phyloP scores from a whole-genome alignment of 2,329 filamentous ascomycete species.

The Coleophoma cylindrospora region DNA sequence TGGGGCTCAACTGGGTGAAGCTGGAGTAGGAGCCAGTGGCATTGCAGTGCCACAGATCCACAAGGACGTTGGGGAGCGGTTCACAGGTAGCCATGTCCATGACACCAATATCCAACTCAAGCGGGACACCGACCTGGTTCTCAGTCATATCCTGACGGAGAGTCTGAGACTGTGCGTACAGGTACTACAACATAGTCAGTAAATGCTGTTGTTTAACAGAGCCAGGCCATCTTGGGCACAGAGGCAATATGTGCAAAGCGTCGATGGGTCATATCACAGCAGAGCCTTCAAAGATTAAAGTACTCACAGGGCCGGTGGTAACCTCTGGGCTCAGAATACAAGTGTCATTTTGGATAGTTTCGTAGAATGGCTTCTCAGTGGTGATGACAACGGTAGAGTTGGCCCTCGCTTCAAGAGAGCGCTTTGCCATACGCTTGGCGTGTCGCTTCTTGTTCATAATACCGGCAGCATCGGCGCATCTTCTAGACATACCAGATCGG shows the following conservation, averaged over 20 bases:
- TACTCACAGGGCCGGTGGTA: conserved; percentile 37
- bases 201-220: too few relatives aligned
- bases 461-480: conserved; percentile 15
- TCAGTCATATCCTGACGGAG: conserved; percentile 31
- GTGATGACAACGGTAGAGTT: conserved; percentile 16
- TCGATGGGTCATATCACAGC: too few relatives aligned
- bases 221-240: too few relatives aligned
- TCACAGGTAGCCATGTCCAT: conserved; percentile 23
- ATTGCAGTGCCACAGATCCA: background rate
- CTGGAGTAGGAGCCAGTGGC: background rate
- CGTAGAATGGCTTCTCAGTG: conserved; percentile 15
- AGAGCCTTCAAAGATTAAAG: too few relatives aligned
- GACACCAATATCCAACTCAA: conserved; percentile 26
- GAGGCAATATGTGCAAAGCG: too few relatives aligned
- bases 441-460: conserved; percentile 18
- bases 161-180: conserved; percentile 17
- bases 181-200: conserved; percentile 29
- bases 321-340: conserved; percentile 46
- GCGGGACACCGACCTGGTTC: conserved; percentile 28
- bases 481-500: conserved; percentile 15
- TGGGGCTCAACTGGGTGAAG: background rate
- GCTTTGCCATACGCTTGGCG: conserved; percentile 14
- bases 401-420: conserved; percentile 4
- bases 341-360: conserved; percentile 27
- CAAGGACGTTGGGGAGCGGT: background rate